Percentiles rank a stretch among this genome's conserved stretches.
phyloP scores from a whole-genome alignment of 805 yeast genomes.

The Metschnikowia amazonensis region DNA sequence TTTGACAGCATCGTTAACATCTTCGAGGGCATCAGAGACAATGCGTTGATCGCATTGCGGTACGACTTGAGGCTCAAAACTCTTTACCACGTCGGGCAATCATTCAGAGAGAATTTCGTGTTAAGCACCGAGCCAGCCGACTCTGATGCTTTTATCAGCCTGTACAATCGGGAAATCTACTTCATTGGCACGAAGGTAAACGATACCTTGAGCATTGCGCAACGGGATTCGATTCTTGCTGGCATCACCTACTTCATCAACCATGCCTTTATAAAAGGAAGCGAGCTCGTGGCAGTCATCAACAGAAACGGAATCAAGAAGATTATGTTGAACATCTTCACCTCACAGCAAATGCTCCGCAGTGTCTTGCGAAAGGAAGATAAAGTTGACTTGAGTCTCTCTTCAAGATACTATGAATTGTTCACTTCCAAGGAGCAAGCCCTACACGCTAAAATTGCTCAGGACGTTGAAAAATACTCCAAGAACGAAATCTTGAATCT shows the following conservation, averaged over 20 bases:
- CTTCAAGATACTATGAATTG: constrained; percentile 54
- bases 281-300: constrained; percentile 46
- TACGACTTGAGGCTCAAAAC: constrained; percentile 54
- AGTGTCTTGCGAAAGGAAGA: constrained; percentile 51
- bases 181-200: constrained; percentile 42
- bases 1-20: constrained; percentile 36
- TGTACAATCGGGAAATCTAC: constrained; percentile 48
- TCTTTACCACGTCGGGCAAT: constrained; percentile 48
- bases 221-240: constrained; percentile 28
- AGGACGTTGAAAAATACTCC: constrained; percentile 33
- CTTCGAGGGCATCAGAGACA: constrained; percentile 34
- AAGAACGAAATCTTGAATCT: constrained; percentile 48
- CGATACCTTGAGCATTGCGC: constrained; percentile 29
- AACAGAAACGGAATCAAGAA: constrained; percentile 58
- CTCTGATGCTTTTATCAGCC: constrained; percentile 51
- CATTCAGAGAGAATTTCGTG: constrained; percentile 50
- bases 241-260: constrained; percentile 55
- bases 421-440: constrained; percentile 48
- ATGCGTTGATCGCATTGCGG: constrained; percentile 47
- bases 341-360: constrained; percentile 66
- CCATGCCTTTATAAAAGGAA: constrained; percentile 48
- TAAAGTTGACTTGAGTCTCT: constrained; percentile 49
- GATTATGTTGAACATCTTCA: constrained; percentile 56
- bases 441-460: constrained; percentile 38
- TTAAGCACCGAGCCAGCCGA: constrained; percentile 55